Conservation (phyloP, 1,139 yeast genomes). For the Yamadazyma pseudoaaseri region DNA sequence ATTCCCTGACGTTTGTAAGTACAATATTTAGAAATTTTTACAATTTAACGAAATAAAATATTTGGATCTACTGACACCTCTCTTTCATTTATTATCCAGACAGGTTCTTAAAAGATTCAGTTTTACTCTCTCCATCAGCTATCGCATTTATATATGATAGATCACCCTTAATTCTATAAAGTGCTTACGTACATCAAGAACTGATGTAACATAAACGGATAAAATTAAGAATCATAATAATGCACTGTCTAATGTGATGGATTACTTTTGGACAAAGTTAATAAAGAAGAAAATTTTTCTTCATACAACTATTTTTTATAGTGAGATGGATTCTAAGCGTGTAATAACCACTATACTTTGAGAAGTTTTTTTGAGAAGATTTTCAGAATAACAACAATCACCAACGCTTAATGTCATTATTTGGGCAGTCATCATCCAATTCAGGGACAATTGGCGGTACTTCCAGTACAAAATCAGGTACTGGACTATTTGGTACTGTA, state of each 20-base stretch:
- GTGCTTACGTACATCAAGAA: conserved; percentile 18
- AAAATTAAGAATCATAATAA: conserved; percentile 23
- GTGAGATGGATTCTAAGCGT: conserved; percentile 1
- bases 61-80: conserved; percentile 55
- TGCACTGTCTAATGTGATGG: conserved; percentile 57
- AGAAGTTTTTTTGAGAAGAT: conserved; percentile 1
- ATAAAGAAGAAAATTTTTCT: conserved; percentile 18
- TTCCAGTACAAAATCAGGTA: conserved; percentile 2
- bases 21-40: conserved; percentile 15
- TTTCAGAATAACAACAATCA: conserved; percentile 7
- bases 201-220: conserved; percentile 18
- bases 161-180: conserved; percentile 12
- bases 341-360: background rate
- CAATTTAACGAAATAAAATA: conserved; percentile 17
- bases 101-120: conserved; percentile 50
- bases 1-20: conserved; percentile 45
- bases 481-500: conserved; percentile 9
- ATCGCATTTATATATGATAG: conserved; percentile 40
- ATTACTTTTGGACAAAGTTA: conserved; percentile 54
- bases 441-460: conserved; percentile 7
- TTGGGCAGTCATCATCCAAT: conserved; percentile 14
- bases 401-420: conserved; percentile 13
- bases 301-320: conserved; percentile 4
- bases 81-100: conserved; percentile 50
- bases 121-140: conserved; percentile 47